phyloP scores from a whole-genome alignment of 495 filamentous ascomycete genomes.

The Annulohypoxylon maeteangense region DNA sequence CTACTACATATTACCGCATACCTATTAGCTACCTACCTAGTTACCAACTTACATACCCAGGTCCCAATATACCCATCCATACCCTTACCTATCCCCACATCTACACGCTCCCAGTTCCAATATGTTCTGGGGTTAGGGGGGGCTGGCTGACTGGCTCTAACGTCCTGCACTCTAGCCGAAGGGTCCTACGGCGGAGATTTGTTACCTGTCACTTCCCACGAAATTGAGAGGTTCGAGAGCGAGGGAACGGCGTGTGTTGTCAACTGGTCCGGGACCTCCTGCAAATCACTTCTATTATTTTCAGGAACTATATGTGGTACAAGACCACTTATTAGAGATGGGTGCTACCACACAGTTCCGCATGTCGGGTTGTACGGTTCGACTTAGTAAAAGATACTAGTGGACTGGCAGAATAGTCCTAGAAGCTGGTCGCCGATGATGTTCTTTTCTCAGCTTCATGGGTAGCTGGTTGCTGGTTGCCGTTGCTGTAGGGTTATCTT shows the following conservation, averaged over 20 bases:
- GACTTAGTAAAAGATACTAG: slow-evolving; percentile 28
- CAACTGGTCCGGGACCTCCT: slow-evolving; percentile 20
- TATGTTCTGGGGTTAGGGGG: slow-evolving; percentile 10
- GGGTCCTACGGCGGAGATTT: slow-evolving; percentile 26
- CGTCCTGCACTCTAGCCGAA: slow-evolving; percentile 30
- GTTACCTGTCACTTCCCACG: slow-evolving; percentile 42
- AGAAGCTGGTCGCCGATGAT: slow-evolving; percentile 35
- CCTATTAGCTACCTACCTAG: too few species aligned
- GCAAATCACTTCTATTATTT: slow-evolving; percentile 40
- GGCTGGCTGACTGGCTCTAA: slow-evolving; percentile 8
- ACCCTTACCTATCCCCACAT: slow-evolving; percentile 2
- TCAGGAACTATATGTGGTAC: slow-evolving; percentile 42
- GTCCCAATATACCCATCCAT: background rate
- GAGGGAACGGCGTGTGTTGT: slow-evolving; percentile 27
- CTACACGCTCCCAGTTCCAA: slow-evolving; percentile 1
- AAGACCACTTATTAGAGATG: slow-evolving; percentile 37
- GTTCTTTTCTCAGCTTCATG: background rate
- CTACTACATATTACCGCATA: background rate
- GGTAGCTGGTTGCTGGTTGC: background rate
- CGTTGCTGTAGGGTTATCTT: background rate
- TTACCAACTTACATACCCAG: background rate
- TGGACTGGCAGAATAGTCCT: too few species aligned
- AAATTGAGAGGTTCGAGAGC: slow-evolving; percentile 37
- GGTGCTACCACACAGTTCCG: slow-evolving; percentile 37
- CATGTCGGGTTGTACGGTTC: slow-evolving; percentile 32